phyloP scores from a whole-genome alignment of 1,139 yeast species.

The Scheffersomyces illinoinensis region DNA sequence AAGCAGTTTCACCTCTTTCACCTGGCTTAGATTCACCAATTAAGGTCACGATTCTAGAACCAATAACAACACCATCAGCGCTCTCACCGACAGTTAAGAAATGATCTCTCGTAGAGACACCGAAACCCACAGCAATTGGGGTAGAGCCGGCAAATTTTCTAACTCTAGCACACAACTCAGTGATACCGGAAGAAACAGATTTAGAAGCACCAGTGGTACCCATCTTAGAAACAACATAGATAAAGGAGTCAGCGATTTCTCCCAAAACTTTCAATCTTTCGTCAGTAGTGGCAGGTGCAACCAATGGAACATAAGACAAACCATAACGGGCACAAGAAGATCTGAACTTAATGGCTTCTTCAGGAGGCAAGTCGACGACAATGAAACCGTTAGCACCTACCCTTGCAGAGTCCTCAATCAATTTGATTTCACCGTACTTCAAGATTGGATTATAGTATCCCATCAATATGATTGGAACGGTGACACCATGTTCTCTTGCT shows the following conservation, averaged over 20 bases:
- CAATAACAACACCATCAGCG: constrained; percentile 95
- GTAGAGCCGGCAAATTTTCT: constrained; percentile 67
- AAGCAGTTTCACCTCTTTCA: constrained; percentile 60
- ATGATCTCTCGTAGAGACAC: constrained; percentile 92
- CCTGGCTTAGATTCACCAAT: constrained; percentile 66
- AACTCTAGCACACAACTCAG: constrained; percentile 71
- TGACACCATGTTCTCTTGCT: constrained; percentile 83
- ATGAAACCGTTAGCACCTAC: constrained; percentile 97
- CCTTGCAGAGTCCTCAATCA: constrained; percentile 71
- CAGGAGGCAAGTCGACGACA: constrained; percentile 95
- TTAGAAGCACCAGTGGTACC: constrained; percentile 92
- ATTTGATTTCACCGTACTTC: constrained; percentile 83
- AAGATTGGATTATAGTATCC: constrained; percentile 96
- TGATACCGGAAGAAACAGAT: constrained; percentile 63
- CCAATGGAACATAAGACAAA: constrained; percentile 84
- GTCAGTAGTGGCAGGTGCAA: constrained; percentile 95
- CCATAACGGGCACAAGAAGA: constrained; percentile 66
- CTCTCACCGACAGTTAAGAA: constrained; percentile 73
- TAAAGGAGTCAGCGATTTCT: constrained; percentile 88
- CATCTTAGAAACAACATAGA: constrained; percentile 96
- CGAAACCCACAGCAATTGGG: constrained; percentile 96
- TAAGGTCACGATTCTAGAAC: constrained; percentile 75
- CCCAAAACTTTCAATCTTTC: constrained; percentile 78
- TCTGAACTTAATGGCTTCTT: constrained; percentile 90
- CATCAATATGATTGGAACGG: constrained; percentile 89